Evolutionary conservation across 768 basidiomycete genomes (phyloP), one percentile per base, ranked within the genome.

Genomic region (Gautieria morchelliformis): DNA sequence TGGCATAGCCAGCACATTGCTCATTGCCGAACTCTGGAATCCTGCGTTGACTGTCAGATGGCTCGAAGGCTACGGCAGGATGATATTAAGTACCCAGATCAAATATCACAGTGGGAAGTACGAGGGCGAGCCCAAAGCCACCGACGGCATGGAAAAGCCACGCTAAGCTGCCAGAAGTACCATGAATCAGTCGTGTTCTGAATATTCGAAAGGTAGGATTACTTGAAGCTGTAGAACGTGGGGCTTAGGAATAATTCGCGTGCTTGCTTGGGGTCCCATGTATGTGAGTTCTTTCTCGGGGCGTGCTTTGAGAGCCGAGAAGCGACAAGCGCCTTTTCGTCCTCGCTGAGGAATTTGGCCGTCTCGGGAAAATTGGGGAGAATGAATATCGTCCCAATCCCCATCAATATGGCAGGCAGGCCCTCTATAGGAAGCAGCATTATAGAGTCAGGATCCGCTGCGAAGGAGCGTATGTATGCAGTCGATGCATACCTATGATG

Each of bases 321-420:
- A 6, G 71, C 58, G 15, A 77, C 75, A 33, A 73, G 64, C 22
- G 67, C 70, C 32, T 71, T 68, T 63, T 81, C 78, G 17, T 67
- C 66, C 3, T 68, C 67, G 0, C 72, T 73, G 20, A 81, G 69
- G 73, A 78, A 78, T 35, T 60, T 64, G 14, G 66, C 64, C 2
- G 75, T 74, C 51, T 77, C 77, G 1, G 79, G 79, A 67, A 75
- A 80, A 65, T 81, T 79, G 46, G 75, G 72, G 24, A 78, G 72
- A 56, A 69, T 44, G 53, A 67, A 66, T 52, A 63, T 68, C 7
- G 64, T 65, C 40, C 57, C 40, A 42, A 65, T 45, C 12, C 64
- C 64, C 52, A 63, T 52, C 15, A 65, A 20, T 20, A 65, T 53
- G 4, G 64, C 59, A 5, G 64, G 64, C 6, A 63, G 58, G 12